Evolutionary conservation across 495 filamentous ascomycete genomes (phyloP), one percentile per base, ranked within the genome.

Genomic region (Lophium mytilinum): DNA sequence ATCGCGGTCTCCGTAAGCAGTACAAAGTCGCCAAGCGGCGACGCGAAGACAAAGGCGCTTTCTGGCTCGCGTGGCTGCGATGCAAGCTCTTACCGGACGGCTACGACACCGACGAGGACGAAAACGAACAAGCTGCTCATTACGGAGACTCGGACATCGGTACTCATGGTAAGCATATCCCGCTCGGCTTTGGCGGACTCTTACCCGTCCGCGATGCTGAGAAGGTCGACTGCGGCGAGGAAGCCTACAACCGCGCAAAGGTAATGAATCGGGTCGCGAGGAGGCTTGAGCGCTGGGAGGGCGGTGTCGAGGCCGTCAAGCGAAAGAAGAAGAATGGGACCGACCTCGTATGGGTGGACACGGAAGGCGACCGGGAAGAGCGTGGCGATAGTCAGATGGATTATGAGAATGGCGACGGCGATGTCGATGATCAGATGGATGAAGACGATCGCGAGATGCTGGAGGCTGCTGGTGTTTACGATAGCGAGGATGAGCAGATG

Each of bases 101-200:
- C 6, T 91, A 94, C 52, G 81, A 81, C 37, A 81, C 91, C 62
- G 89, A 89, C 45, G 86, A 88, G 51, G 91, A 96, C 49, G 37
- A 21, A 14, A 55, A 43, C 19, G 39, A 36, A 7, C 64, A 61
- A 15, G 56, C 45, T 7, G 0, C 35, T 1, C 50, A 52, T n/a
- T 37, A 61, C 11, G 9, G 12, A n/a, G 64, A 59, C 14, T n/a
- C 19, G 4, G 45, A 24, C 8, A 30, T 55, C 50, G 34, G 52
- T 50, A 11, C 21, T 30, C 36, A 43, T 57, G 15, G 19, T 18
- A 60, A 53, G 34, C 52, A 39, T 4, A 56, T 53, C 3, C 55
- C 57, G 45, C 57, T 56, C 21, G 48, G 52, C 33, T 55, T 57
- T 19, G 57, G 56, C 8, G 60, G 64, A 4, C 55, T 64, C 14